These are phyloP conservation scores for Umbelopsis vinacea DNA, from an alignment of 192 early-diverging fungal species.

Conservation along the genomic window DNA sequence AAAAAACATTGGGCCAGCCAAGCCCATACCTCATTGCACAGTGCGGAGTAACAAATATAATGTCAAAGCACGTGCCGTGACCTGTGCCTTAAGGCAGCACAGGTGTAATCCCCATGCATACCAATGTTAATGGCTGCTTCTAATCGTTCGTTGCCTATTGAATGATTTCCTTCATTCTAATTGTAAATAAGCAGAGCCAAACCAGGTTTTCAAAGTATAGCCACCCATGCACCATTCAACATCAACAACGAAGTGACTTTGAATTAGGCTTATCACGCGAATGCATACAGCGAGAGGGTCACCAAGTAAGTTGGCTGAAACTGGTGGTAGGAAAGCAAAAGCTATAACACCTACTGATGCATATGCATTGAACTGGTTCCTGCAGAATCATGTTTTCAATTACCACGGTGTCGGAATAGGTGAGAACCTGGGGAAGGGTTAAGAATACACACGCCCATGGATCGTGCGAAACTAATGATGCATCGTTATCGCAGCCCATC, in stretches of 20 bases:
- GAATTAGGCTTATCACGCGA: slow-evolving; percentile 34
- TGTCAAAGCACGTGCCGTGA: background rate
- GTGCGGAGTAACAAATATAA: no score
- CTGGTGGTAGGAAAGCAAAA: background rate
- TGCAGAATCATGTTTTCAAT: slow-evolving; percentile 34
- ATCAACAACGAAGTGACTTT: slow-evolving; percentile 30
- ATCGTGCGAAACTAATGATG: background rate
- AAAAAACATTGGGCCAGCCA: slow-evolving; percentile 1
- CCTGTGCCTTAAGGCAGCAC: background rate
- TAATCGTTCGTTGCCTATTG: no score
- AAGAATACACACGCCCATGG: background rate
- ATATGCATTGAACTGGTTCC: background rate
- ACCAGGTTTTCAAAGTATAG: slow-evolving; percentile 45
- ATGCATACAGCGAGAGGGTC: slow-evolving; percentile 30
- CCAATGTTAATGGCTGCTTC: no score
- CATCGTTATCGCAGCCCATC: slow-evolving; percentile 30
- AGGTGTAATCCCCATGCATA: no score
- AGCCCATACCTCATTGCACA: background rate
- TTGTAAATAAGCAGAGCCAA: slow-evolving; percentile 44
- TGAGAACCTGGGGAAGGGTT: slow-evolving; percentile 15
- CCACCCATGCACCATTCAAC: slow-evolving; percentile 8
- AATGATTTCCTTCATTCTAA: slow-evolving; percentile 42
- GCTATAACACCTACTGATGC: background rate
- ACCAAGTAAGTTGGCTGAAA: slow-evolving; percentile 19
- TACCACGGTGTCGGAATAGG: slow-evolving; percentile 34